phyloP scores from a whole-genome alignment of 352 stramenopile species.

The Blastocystis sp. region DNA sequence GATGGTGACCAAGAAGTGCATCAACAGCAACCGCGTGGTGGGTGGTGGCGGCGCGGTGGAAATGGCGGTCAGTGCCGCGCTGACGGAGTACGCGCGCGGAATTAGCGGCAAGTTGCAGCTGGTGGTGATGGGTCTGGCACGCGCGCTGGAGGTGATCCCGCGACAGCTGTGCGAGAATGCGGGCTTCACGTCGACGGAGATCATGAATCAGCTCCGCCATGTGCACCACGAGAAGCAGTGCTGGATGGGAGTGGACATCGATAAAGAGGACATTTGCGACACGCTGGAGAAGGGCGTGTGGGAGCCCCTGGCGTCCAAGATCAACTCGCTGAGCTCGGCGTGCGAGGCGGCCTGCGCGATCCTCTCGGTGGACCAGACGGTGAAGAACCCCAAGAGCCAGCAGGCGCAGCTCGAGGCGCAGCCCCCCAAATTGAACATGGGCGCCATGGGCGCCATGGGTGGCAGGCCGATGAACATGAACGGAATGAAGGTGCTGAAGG shows the following conservation, averaged over 20 bases:
- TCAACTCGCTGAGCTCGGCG: constrained; percentile 90
- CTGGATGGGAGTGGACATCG: constrained; percentile 96
- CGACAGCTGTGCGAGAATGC: constrained; percentile 94
- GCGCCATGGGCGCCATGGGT: background rate
- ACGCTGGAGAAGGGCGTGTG: constrained; percentile 93
- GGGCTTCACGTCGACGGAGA: constrained; percentile 94
- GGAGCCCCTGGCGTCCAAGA: constrained; percentile 98
- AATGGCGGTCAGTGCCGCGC: constrained; percentile 75
- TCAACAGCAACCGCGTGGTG: constrained; percentile 79
- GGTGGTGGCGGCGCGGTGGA: constrained; percentile 85
- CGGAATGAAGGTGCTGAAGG: constrained; percentile 66
- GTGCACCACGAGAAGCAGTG: constrained; percentile 88
- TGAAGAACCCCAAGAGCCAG: constrained; percentile 93
- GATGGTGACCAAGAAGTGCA: constrained; percentile 94
- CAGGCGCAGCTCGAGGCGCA: constrained; percentile 77
- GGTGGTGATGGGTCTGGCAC: constrained; percentile 89
- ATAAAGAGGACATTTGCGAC: constrained; percentile 91
- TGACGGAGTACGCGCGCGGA: constrained; percentile 58
- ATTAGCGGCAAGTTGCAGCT: constrained; percentile 96
- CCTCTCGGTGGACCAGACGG: constrained; percentile 96
- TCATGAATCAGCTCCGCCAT: constrained; percentile 90
- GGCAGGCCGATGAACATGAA: constrained; percentile 50
- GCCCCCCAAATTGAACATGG: background rate
- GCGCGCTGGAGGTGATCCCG: constrained; percentile 95
- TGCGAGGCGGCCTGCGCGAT: constrained; percentile 96